These are phyloP conservation scores for Decorospora gaudefroyi DNA, from an alignment of 2,329 filamentous ascomycete species.

Conservation along the genomic window DNA sequence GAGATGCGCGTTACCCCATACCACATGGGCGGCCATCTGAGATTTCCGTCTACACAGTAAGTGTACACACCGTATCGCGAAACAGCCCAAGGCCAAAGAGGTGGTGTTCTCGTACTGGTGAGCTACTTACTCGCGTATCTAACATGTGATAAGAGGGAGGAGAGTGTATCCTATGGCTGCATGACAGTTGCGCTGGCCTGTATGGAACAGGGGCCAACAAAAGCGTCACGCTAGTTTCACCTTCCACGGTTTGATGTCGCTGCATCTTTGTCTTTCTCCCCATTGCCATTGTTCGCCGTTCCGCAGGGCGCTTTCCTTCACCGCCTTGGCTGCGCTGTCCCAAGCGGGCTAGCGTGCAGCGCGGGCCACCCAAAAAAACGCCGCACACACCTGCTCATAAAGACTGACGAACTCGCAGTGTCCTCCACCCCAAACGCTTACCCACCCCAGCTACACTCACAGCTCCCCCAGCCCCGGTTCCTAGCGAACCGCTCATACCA, in stretches of 20 bases:
- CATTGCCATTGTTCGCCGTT: slow-evolving; percentile 10
- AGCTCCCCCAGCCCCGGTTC: slow-evolving; percentile 38
- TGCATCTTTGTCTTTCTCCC: slow-evolving; percentile 1
- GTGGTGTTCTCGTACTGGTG: neutral
- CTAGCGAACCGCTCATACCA: slow-evolving; percentile 43
- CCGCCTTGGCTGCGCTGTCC: slow-evolving; percentile 24
- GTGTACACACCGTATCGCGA: too few relatives aligned
- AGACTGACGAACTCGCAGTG: slow-evolving; percentile 23
- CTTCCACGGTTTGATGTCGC: neutral
- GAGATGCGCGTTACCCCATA: neutral
- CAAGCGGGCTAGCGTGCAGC: slow-evolving; percentile 17
- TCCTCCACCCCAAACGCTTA: slow-evolving; percentile 28
- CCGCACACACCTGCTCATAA: slow-evolving; percentile 35
- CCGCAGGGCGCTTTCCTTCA: slow-evolving; percentile 28
- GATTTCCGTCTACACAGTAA: neutral
- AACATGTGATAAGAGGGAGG: slow-evolving; percentile 18
- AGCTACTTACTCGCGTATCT: slow-evolving; percentile 1
- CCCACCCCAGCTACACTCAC: slow-evolving; percentile 32
- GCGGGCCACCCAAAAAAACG: slow-evolving; percentile 25
- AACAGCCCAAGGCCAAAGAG: too few relatives aligned
- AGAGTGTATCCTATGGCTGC: slow-evolving; percentile 3
- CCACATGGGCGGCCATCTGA: too few relatives aligned
- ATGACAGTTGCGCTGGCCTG: slow-evolving; percentile 7
- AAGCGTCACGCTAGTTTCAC: neutral
- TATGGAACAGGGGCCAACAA: neutral